These are phyloP conservation scores for Nicotiana obtusifolia DNA, from an alignment of 257 asterid genomes.

Conservation along the genomic window DNA sequence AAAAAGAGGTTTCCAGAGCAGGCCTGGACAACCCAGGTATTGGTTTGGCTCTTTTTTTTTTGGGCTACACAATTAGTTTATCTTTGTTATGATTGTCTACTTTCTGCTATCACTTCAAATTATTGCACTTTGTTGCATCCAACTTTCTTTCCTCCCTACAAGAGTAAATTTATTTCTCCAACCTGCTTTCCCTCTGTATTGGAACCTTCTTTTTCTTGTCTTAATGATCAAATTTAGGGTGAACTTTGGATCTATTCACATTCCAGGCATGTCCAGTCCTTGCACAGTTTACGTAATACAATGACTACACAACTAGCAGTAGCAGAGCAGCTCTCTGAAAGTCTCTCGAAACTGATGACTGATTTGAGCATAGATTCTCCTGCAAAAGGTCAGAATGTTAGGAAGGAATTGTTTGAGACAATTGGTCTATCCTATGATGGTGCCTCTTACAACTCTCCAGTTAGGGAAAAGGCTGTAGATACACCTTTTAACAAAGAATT, in stretches of 20 bases:
- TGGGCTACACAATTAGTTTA: background rate
- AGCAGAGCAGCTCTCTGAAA: conserved; percentile 84
- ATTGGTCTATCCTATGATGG: conserved; percentile 65
- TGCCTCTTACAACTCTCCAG: conserved; percentile 40
- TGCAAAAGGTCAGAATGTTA: conserved; percentile 45
- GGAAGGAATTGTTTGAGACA: conserved; percentile 76
- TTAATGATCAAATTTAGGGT: background rate
- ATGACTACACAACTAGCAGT: conserved; percentile 68
- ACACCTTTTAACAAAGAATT: conserved; percentile 42
- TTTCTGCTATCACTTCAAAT: background rate
- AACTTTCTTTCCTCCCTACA: background rate
- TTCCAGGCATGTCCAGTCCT: conserved; percentile 68
- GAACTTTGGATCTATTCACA: conserved; percentile 5
- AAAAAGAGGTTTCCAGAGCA: conserved; percentile 34
- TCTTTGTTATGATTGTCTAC: background rate
- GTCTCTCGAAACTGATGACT: conserved; percentile 79
- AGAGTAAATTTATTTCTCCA: background rate
- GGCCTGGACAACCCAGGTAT: conserved; percentile 66
- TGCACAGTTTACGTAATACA: conserved; percentile 63
- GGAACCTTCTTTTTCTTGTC: background rate
- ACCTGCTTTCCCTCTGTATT: conserved; percentile 2
- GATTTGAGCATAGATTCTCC: conserved; percentile 55
- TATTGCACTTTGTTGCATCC: background rate
- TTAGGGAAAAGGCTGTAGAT: conserved; percentile 32
- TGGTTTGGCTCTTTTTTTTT: conserved; percentile 1